Base-by-base conservation (phyloP, 2,329 filamentous ascomycete genomes). In the Pezizomycotina sp. region DNA sequence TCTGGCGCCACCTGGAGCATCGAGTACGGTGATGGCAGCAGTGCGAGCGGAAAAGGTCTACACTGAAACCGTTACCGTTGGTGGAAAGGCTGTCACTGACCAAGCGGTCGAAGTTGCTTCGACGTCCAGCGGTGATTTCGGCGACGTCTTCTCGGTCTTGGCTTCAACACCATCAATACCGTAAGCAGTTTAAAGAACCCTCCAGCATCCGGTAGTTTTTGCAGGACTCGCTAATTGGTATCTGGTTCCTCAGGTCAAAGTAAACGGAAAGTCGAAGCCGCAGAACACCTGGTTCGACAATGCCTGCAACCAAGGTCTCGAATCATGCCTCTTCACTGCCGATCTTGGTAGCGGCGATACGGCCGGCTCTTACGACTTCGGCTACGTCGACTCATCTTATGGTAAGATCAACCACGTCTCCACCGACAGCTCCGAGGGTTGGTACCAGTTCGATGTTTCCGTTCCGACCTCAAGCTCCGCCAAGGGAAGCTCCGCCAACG, bases 121-220 rank as follows among this genome's bases (percentile, higher is more conserved):
- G 13, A 49, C 50, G 2, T 58, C 65, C 8, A 59, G 60, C n/a
- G 40, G 54, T 14, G 58, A 58, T 18, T 60, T 64, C 35, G 63
- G 66, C 36, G n/a, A n/a, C n/a, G n/a, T 28, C 58, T 71, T 18
- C 52, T 70, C 42, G 68, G 68, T 12, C 56, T 71, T 7, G 63
- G 62, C 30, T 63, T 64, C 50, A 56, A 54, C 15, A 56, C 60
- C 13, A 64, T 59, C 47, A 62, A 62, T 30, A 59, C 63, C 10
- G 42, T n/a, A n/a, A n/a, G n/a, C n/a, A n/a, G n/a, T n/a, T n/a
- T n/a, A n/a, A n/a, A n/a, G n/a, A n/a, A n/a, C n/a, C n/a, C n/a
- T n/a, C n/a, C n/a, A n/a, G n/a, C n/a, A n/a, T n/a, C n/a, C n/a
- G n/a, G n/a, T n/a, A n/a, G n/a, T n/a, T n/a, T n/a, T n/a, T n/a